phyloP scores from a whole-genome alignment of 352 stramenopile species.

The Globisporangium nagaii region DNA sequence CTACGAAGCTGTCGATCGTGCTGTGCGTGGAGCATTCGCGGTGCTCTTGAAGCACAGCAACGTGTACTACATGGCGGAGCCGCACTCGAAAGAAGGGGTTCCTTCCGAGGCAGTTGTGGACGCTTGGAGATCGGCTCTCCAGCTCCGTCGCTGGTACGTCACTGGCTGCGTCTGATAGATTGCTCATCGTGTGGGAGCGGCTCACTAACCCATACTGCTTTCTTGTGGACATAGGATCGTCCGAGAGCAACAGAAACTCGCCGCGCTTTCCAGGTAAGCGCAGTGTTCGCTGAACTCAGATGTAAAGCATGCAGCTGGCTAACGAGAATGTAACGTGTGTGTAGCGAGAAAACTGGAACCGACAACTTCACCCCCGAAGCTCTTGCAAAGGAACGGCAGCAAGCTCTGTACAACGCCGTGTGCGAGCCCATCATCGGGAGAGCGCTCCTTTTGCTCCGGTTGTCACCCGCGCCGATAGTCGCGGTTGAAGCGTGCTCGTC shows the following conservation, averaged over 20 bases:
- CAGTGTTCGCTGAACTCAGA: too few species aligned
- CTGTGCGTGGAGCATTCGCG: slow-evolving; percentile 75
- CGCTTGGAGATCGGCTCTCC: slow-evolving; percentile 67
- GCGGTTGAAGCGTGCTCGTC: slow-evolving; percentile 18
- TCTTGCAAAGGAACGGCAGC: slow-evolving; percentile 60
- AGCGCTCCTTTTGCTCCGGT: slow-evolving; percentile 56
- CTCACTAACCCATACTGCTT: neutral
- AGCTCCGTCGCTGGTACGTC: slow-evolving; percentile 73
- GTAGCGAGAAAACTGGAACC: slow-evolving; percentile 26
- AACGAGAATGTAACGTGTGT: neutral
- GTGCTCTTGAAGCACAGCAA: slow-evolving; percentile 81
- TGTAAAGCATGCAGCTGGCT: too few species aligned
- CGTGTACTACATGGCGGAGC: slow-evolving; percentile 59
- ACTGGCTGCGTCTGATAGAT: neutral
- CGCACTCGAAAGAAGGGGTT: slow-evolving; percentile 49
- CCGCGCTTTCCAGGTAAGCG: slow-evolving; percentile 46
- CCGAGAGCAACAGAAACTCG: slow-evolving; percentile 82
- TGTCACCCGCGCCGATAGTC: slow-evolving; percentile 45
- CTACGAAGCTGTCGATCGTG: slow-evolving; percentile 75
- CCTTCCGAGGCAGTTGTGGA: slow-evolving; percentile 68
- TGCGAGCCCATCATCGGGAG: slow-evolving; percentile 74
- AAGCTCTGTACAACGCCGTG: slow-evolving; percentile 68
- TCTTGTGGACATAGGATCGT: slow-evolving; percentile 57
- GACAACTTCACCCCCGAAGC: slow-evolving; percentile 31
- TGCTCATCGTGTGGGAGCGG: neutral